phyloP scores from a whole-genome alignment of 75 land plant genomes.

The Isoetes taiwanensis region DNA sequence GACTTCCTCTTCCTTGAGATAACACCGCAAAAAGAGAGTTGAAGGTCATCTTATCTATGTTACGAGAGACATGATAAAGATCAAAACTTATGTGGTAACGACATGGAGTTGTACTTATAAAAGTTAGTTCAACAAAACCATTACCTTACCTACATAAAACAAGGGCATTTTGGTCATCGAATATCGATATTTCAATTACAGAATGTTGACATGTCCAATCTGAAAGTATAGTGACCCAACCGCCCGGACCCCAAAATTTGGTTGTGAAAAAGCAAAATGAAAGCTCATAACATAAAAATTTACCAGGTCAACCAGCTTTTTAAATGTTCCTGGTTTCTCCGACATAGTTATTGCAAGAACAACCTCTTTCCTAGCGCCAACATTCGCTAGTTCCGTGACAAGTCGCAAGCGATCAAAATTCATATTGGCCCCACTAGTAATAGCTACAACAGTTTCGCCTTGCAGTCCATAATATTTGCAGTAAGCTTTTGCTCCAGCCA shows the following conservation, averaged over 20 bases:
- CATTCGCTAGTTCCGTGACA: constrained; percentile 45
- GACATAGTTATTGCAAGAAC: constrained; percentile 42
- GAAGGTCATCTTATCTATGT: background rate
- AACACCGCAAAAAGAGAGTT: constrained; percentile 33
- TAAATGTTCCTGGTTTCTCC: constrained; percentile 35
- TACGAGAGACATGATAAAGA: too few relatives aligned
- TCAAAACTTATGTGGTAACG: background rate
- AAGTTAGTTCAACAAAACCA: background rate
- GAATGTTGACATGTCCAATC: constrained; percentile 37
- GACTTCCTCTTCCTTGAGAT: constrained; percentile 53
- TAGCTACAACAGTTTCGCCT: constrained; percentile 32
- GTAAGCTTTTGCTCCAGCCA: constrained; percentile 47
- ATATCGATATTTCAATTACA: constrained; percentile 43
- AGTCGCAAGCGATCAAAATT: constrained; percentile 41
- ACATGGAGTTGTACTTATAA: background rate
- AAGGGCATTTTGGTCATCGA: constrained; percentile 28
- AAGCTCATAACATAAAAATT: background rate
- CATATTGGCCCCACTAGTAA: constrained; percentile 52
- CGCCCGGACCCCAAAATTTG: too few relatives aligned
- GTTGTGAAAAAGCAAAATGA: background rate
- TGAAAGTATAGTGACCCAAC: constrained; percentile 4
- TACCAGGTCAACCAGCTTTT: constrained; percentile 26
- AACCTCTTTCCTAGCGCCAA: constrained; percentile 41
- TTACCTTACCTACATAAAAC: constrained; percentile 32
- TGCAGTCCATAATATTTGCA: constrained; percentile 38